phyloP scores from a whole-genome alignment of 1,284 basidiomycete species.

The Schizophyllum amplum region DNA sequence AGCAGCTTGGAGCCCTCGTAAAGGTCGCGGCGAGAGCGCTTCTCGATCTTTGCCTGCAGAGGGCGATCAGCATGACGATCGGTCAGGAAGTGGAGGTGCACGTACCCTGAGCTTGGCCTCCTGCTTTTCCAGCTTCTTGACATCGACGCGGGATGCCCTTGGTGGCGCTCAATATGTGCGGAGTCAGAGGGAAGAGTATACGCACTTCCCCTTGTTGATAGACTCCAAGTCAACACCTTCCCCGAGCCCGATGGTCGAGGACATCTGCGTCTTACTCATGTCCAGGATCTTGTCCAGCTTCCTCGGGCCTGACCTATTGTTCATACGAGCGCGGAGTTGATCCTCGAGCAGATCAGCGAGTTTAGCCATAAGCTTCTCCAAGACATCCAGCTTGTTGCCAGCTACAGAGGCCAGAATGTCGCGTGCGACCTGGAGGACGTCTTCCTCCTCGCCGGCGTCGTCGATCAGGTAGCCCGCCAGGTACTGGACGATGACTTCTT shows the following conservation, averaged over 20 bases:
- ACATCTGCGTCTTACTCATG: slow-evolving; percentile 83
- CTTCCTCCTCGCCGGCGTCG: slow-evolving; percentile 88
- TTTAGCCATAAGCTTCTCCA: slow-evolving; percentile 59
- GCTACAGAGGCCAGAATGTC: slow-evolving; percentile 73
- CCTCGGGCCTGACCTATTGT: slow-evolving; percentile 49
- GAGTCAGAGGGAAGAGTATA: slow-evolving; percentile 18
- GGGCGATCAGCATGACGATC: neutral
- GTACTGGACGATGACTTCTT: slow-evolving; percentile 91
- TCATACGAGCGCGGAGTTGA: slow-evolving; percentile 48
- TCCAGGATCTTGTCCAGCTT: slow-evolving; percentile 93
- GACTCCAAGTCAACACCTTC: slow-evolving; percentile 91
- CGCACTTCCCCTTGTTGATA: slow-evolving; percentile 89
- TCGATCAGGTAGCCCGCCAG: slow-evolving; percentile 89
- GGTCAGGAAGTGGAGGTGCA: neutral
- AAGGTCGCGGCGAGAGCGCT: slow-evolving; percentile 79
- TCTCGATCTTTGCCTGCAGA: slow-evolving; percentile 88
- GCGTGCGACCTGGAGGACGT: slow-evolving; percentile 73
- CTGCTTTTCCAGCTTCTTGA: slow-evolving; percentile 97
- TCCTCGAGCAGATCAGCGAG: slow-evolving; percentile 63
- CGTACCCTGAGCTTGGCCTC: slow-evolving; percentile 89
- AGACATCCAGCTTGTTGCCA: slow-evolving; percentile 40
- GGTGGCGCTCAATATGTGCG: slow-evolving; percentile 11
- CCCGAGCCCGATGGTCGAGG: slow-evolving; percentile 74
- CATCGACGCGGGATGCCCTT: slow-evolving; percentile 93
- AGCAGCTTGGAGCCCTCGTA: slow-evolving; percentile 96